Conservation (phyloP, 2,329 filamentous ascomycete genomes). For the Cadophora sp. region DNA sequence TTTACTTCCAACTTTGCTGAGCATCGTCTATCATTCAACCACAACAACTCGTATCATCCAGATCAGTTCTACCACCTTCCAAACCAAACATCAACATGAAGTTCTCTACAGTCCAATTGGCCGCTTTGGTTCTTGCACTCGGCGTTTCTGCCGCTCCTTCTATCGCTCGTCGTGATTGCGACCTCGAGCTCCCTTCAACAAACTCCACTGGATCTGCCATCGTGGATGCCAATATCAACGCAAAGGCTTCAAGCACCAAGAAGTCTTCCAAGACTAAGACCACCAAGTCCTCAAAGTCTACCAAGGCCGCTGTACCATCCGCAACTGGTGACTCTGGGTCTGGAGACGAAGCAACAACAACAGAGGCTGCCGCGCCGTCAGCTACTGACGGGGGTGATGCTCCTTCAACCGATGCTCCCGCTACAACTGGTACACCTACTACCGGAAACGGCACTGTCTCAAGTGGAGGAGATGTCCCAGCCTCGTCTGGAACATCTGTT, state of each 20-base stretch:
- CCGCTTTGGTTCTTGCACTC: constrained; percentile 21
- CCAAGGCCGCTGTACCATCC: background rate
- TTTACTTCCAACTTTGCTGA: constrained; percentile 21
- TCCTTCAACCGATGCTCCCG: constrained; percentile 1
- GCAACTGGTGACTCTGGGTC: constrained; percentile 4
- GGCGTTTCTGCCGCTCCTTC: constrained; percentile 22
- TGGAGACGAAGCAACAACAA: background rate
- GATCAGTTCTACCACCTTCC: background rate
- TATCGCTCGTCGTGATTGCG: constrained; percentile 12
- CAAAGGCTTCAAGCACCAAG: constrained; percentile 8
- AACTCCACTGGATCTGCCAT: constrained; percentile 10
- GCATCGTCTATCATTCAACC: constrained; percentile 21
- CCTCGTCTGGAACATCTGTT: constrained; percentile 19
- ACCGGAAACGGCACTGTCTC: constrained; percentile 8
- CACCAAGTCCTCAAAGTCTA: background rate
- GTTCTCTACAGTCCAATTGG: constrained; percentile 18
- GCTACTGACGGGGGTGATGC: background rate
- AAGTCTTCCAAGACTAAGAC: background rate
- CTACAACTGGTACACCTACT: background rate
- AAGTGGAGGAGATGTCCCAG: constrained; percentile 18
- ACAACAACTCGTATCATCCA: constrained; percentile 7
- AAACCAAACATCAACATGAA: constrained; percentile 24
- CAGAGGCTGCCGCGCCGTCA: too few relatives aligned
- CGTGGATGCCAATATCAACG: background rate
- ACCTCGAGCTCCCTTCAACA: constrained; percentile 1